Evolutionary conservation across 495 filamentous ascomycete genomes (phyloP), one percentile per base, ranked within the genome.

Genomic region (Xanthoparmelia taractica): DNA sequence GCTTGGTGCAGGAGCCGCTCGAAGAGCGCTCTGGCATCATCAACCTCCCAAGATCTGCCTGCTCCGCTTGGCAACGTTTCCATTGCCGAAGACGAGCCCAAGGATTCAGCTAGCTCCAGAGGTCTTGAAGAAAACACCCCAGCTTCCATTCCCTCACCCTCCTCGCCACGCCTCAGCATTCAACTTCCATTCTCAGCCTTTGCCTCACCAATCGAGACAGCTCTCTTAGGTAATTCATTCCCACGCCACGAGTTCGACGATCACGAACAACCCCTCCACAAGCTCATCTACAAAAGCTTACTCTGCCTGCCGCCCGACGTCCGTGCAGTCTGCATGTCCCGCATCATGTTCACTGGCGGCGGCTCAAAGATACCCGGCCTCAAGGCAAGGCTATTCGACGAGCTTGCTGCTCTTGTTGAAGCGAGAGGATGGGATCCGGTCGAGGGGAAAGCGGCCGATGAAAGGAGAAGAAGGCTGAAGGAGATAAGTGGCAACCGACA

Each of bases 331-430:
- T 96, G 91, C 73, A 94, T 97, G 89, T 84, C 91, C 10, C 88
- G 93, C 58, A 91, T 98, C 59, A 80, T 96, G 7, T 85, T 97
- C 69, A 87, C 87, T 0, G 94, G 94, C 41, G 92, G 92, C 8
- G 87, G 87, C 55, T 84, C 91, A 43, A 81, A 83, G 29, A 86
- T 97, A 17, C 82, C 89, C 2, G 94, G 94, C 8, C 75, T 98
- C 2, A 92, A 90, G 68, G 75, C 76, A n/a, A 85, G 94, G 11
- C 80, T 96, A 36, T 75, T 97, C 23, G 78, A 85, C 33, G 93
- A 98, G 66, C 79, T 97, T 0, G 78, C 78, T 8, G 65, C 71
- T 0, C 70, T 95, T 6, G 79, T 92, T 6, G 75, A 85, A 15
- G 72, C 78, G 43, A 73, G 83, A 41, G 89, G 90, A 10, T 97